A percentile compares a stretch with the other conserved stretches of the same genome.
Evolutionary conservation across 1,284 basidiomycete genomes (phyloP).

Genomic region (Sphagnurus paluster): DNA sequence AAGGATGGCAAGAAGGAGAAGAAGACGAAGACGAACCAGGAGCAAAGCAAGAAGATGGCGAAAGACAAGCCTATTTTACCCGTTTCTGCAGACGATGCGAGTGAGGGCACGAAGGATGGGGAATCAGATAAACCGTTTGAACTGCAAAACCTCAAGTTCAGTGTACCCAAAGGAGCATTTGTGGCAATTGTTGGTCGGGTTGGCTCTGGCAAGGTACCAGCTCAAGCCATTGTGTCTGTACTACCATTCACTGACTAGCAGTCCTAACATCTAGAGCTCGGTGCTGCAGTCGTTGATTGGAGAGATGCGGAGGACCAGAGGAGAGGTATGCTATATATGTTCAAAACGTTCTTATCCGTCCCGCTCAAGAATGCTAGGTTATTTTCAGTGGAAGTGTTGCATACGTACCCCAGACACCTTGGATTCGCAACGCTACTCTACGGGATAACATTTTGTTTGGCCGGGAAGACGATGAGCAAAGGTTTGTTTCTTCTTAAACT

Average conservation of each 20-base stretch:
- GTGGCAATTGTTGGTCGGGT: slow-evolving; percentile 74
- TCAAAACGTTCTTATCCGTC: not conserved
- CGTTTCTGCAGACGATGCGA: slow-evolving; percentile 13
- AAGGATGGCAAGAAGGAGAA: slow-evolving; percentile 13
- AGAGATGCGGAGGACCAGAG: slow-evolving; percentile 70
- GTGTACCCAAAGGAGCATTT: slow-evolving; percentile 61
- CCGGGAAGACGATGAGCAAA: slow-evolving; percentile 48
- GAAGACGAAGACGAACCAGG: slow-evolving; percentile 9
- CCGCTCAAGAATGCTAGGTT: slow-evolving; percentile 35
- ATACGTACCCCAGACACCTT: slow-evolving; percentile 73
- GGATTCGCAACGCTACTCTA: slow-evolving; percentile 20
- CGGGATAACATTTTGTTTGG: slow-evolving; percentile 20
- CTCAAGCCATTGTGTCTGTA: slow-evolving; percentile 14
- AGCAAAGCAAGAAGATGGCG: slow-evolving; percentile 18
- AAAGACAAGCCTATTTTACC: not conserved
- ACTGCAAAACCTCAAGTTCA: slow-evolving; percentile 55
- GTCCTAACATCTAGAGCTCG: slow-evolving; percentile 43
- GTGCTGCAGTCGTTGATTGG: slow-evolving; percentile 74
- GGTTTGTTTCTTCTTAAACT: slow-evolving; percentile 38
- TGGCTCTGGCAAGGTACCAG: slow-evolving; percentile 67
- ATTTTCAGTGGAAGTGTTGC: slow-evolving; percentile 67
- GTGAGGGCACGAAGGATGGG: slow-evolving; percentile 18
- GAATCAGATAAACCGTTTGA: slow-evolving; percentile 60
- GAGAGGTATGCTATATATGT: slow-evolving; percentile 46
- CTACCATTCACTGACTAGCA: not conserved